Evolutionary conservation across 2,329 filamentous ascomycete species (phyloP).

Genomic region (Curvularia sp.): DNA sequence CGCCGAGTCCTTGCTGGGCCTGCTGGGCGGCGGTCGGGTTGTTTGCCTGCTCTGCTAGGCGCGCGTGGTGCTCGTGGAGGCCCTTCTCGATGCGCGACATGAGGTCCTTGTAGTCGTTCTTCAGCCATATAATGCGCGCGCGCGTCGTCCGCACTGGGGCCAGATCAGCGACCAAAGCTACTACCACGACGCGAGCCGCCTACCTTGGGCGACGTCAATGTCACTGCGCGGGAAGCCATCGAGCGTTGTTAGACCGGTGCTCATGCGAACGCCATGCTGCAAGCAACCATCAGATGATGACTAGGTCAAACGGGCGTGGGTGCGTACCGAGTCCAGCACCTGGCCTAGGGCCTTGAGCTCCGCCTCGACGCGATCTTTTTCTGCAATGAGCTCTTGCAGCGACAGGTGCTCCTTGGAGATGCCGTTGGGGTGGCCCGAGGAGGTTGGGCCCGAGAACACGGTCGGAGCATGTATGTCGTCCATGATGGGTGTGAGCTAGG

Average conservation of each 20-base stretch:
- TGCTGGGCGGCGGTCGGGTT: constrained; percentile 45
- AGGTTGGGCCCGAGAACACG: constrained; percentile 78
- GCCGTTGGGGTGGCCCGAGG: constrained; percentile 66
- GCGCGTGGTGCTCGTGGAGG: constrained; percentile 91
- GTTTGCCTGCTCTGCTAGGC: constrained; percentile 57
- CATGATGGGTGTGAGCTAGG: constrained; percentile 55
- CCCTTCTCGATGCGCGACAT: constrained; percentile 84
- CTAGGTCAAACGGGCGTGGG: neutral
- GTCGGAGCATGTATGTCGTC: constrained; percentile 73
- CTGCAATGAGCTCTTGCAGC: constrained; percentile 79
- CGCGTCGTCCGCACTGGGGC: constrained; percentile 87
- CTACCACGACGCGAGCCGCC: constrained; percentile 29
- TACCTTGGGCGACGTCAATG: constrained; percentile 94
- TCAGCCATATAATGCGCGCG: constrained; percentile 84
- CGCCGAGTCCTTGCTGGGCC: constrained; percentile 32
- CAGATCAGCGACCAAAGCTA: constrained; percentile 24
- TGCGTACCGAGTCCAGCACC: constrained; percentile 83
- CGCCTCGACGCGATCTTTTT: constrained; percentile 84
- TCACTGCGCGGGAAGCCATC: constrained; percentile 94
- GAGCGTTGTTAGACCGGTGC: constrained; percentile 81
- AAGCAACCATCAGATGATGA: constrained; percentile 26
- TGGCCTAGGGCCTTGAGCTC: constrained; percentile 85
- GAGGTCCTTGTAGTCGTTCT: constrained; percentile 91
- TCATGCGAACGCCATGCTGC: constrained; percentile 95
- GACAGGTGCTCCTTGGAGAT: constrained; percentile 68